phyloP scores from a whole-genome alignment of 2,329 filamentous ascomycete genomes.

The Nemania sp. region DNA sequence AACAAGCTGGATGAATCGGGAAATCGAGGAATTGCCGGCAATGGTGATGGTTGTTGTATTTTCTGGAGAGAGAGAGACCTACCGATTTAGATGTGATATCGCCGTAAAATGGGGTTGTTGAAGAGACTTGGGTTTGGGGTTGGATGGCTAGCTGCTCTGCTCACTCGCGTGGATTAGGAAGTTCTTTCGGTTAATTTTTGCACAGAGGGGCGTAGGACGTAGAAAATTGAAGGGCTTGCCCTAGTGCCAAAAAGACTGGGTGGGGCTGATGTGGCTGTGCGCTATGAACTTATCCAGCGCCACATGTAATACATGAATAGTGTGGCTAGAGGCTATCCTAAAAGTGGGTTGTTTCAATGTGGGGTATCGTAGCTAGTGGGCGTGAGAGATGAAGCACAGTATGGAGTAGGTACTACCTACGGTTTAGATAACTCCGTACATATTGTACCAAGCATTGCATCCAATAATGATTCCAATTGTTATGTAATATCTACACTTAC shows the following conservation, averaged over 20 bases:
- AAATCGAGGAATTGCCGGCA: constrained; percentile 21
- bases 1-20: constrained; percentile 28
- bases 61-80: constrained; percentile 42
- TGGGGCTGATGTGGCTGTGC: constrained; percentile 29
- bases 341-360: too few relatives aligned
- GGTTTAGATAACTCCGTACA: too few relatives aligned
- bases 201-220: constrained; percentile 40
- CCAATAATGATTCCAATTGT: too few relatives aligned
- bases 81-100: constrained; percentile 53
- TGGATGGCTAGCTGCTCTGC: constrained; percentile 43
- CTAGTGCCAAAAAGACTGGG: constrained; percentile 32
- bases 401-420: too few relatives aligned
- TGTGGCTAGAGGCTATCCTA: too few relatives aligned
- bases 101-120: constrained; percentile 50
- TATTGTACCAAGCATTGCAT: too few relatives aligned
- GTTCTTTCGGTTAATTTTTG: constrained; percentile 51
- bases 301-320: too few relatives aligned
- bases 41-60: constrained; percentile 19
- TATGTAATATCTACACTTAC: too few relatives aligned
- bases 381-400: too few relatives aligned
- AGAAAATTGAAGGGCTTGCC: constrained; percentile 50
- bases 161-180: constrained; percentile 45
- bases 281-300: too few relatives aligned
- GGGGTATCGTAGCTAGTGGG: too few relatives aligned
- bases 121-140: constrained; percentile 44